Base-by-base conservation (phyloP, 1,139 yeast genomes). In the Geotrichum histeridarum region DNA sequence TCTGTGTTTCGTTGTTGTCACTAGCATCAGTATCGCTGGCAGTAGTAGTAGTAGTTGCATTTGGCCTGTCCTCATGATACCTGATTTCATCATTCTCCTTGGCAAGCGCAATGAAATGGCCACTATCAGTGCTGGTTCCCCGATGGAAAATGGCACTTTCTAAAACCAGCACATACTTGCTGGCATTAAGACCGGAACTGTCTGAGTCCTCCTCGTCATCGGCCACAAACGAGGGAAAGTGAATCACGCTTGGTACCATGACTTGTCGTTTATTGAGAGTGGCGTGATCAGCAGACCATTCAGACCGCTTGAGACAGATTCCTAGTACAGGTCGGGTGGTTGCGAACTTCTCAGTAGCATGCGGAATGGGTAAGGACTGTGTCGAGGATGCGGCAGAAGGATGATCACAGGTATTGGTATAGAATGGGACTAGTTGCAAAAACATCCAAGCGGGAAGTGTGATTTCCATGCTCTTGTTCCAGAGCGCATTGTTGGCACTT, bases 401-500 rank as follows among this genome's bases (percentile, higher is more conserved):
- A n/a, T 12, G 33, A 12, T 32, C 15, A n/a, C 33, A 22, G 32
- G 51, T 45, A 62, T 78, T 86, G 0, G 88, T 80, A 65, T 86
- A 86, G 63, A 86, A 86, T 0, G 95, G 95, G 56, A 86, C 70
- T 36, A 86, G 71, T 60, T 88, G 83, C 56, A 86, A 73, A 63
- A 86, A 85, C 89, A 86, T 85, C 94, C 94, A 86, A 0, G 94
- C 94, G 0, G 93, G 94, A 48, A 86, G 70, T 46, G 82, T 77
- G 15, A 86, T 87, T 67, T 85, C 91, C 56, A 68, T 71, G 50
- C 69, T 67, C 33, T 67, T 59, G 12, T 71, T 72, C 67, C 76
- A 43, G 11, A 43, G 47, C 2, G 38, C 11, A n/a, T 43, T 43
- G 11, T n/a, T n/a, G 8, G 32, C 14, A 17, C 8, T 32, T 7